Base-by-base conservation (phyloP, 2,329 filamentous ascomycete species). In the Stachybotrys chartarum region DNA sequence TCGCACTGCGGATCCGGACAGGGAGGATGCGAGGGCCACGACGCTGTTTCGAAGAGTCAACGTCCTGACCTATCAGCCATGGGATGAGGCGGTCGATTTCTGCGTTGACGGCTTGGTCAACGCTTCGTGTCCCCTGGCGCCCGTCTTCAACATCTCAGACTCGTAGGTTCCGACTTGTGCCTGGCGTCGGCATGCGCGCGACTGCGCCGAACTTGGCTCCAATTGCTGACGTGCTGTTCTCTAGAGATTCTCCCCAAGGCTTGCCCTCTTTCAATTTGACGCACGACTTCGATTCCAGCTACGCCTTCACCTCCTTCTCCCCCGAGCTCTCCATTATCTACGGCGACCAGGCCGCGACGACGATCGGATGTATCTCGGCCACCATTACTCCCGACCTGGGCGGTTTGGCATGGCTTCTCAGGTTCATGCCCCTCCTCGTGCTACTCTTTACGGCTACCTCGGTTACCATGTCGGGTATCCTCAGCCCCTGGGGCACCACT, bases 401-500 rank as follows among this genome's bases (percentile, higher is more conserved):
- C 6, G 68, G 72, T 10, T 73, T 96, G 42, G 79, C 81, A n/a
- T 83, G 81, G 70, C 77, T 90, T 48, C 70, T 96, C 51, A 83
- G 80, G 54, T 94, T 89, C 67, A 71, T 96, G 5, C 93, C 94
- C 1, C 79, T 93, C 30, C 77, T 87, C 3, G 83, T 97, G 30
- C 78, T 99, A 35, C 74, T 93, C 3, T 78, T 93, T 46, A 90
- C 95, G 50, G 94, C 85, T 2, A 71, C 91, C 56, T 91, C 92
- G 14, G 96, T 93, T 7, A 77, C 92, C 42, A 85, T 91, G 61
- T 91, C 94, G 3, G 89, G 85, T 52, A 90, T 95, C 44, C 93
- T 85, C 68, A 97, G 92, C 66, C 94, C 94, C 0, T 99, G 94
- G 93, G 94, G 94, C 18, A 90, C 91, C 1, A 84, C 84, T 7